These are phyloP conservation scores for Mycena vulgaris DNA, from an alignment of 768 basidiomycete species.

Conservation along the genomic window DNA sequence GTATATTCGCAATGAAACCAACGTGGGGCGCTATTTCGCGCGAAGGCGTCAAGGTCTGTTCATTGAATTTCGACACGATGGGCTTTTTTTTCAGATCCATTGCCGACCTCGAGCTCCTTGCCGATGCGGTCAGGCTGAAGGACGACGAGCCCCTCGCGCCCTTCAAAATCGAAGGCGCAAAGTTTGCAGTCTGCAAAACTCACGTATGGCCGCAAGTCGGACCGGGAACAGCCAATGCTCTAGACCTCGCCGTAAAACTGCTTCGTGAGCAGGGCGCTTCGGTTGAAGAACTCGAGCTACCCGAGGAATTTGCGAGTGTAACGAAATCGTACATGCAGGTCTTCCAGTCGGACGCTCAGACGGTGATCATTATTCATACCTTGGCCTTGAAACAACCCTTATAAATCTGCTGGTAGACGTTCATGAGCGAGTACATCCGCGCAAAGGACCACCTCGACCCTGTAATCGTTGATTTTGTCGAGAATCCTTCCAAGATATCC, in stretches of 20 bases:
- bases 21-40: slow-evolving; percentile 40
- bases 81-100: slow-evolving; percentile 36
- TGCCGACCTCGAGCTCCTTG: slow-evolving; percentile 37
- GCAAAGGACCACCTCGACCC: slow-evolving; percentile 35
- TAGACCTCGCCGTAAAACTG: slow-evolving; percentile 25
- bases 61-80: slow-evolving; percentile 38
- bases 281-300: slow-evolving; percentile 38
- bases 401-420: too few relatives aligned
- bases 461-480: slow-evolving; percentile 26
- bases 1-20: slow-evolving; percentile 35
- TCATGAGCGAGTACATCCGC: slow-evolving; percentile 31
- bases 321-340: slow-evolving; percentile 4
- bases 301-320: slow-evolving; percentile 30
- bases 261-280: slow-evolving; percentile 31
- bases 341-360: too few relatives aligned
- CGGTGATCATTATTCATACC: too few relatives aligned
- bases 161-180: slow-evolving; percentile 29
- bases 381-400: too few relatives aligned
- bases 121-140: slow-evolving; percentile 30
- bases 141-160: slow-evolving; percentile 26
- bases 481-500: slow-evolving; percentile 24
- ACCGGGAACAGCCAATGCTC: slow-evolving; percentile 33
- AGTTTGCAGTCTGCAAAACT: slow-evolving; percentile 36
- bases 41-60: slow-evolving; percentile 35
- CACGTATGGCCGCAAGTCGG: slow-evolving; percentile 36